Conservation (phyloP, 2,329 filamentous ascomycete species). For the Trichoderma koningii region DNA sequence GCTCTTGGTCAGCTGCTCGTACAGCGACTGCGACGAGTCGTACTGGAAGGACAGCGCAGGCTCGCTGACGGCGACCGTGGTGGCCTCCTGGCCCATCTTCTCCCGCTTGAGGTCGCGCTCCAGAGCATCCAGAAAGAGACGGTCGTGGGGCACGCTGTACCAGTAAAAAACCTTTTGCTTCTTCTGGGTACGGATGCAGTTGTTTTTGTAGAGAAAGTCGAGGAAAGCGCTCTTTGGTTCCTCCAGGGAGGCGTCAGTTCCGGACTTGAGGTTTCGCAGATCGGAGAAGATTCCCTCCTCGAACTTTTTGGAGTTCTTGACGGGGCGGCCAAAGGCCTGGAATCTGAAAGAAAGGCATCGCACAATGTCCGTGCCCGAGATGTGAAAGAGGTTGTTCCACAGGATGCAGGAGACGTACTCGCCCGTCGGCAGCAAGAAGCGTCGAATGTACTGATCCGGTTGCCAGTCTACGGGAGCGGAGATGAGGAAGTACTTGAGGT, state of each 20-base stretch:
- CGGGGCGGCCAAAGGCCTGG: conserved; percentile 95
- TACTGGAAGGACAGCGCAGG: conserved; percentile 98
- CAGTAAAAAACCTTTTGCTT: conserved; percentile 99
- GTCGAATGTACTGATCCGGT: conserved; percentile 91
- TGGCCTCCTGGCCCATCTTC: conserved; percentile 99
- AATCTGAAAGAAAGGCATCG: conserved; percentile 97
- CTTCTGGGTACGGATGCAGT: conserved; percentile 99
- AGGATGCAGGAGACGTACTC: conserved; percentile 99
- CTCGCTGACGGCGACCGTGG: conserved; percentile 94
- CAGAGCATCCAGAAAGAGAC: conserved; percentile 93
- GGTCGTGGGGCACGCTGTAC: conserved; percentile 98
- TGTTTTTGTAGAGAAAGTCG: conserved; percentile 99
- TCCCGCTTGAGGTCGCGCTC: conserved; percentile 98
- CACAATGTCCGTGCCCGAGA: conserved; percentile 98
- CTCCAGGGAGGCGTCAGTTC: conserved; percentile 95
- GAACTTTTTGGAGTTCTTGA: conserved; percentile 99
- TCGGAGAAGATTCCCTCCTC: conserved; percentile 99
- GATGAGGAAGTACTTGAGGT: conserved; percentile 99
- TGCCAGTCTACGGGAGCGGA: conserved; percentile 98
- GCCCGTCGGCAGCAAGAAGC: conserved; percentile 92
- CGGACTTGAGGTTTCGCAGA: conserved; percentile 95
- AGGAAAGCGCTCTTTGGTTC: conserved; percentile 98
- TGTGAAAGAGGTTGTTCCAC: conserved; percentile 98
- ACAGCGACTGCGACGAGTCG: conserved; percentile 97
- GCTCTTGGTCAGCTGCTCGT: conserved; percentile 98